These are phyloP conservation scores for Pachyrhizus erosus DNA, from an alignment of 306 rosid species.

Conservation along the genomic window DNA sequence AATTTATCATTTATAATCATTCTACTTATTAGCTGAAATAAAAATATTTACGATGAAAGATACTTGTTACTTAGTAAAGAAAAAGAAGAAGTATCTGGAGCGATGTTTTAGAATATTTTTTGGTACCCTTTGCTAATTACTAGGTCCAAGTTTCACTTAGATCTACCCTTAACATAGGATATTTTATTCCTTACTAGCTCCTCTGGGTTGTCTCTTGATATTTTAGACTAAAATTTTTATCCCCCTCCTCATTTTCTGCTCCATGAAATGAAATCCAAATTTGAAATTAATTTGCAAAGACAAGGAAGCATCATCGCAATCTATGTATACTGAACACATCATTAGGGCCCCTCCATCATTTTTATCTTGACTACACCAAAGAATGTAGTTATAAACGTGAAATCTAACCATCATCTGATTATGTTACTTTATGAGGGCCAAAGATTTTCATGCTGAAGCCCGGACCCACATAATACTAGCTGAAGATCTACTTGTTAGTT, in stretches of 20 bases:
- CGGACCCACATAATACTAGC: constrained; percentile 56
- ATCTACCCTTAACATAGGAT: constrained; percentile 17
- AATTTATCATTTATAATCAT: no score
- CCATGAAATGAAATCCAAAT: background rate
- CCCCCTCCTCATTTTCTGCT: background rate
- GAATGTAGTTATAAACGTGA: constrained; percentile 76
- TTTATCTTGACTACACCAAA: constrained; percentile 63
- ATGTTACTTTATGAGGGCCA: constrained; percentile 52
- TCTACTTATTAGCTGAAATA: no score
- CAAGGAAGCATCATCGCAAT: constrained; percentile 57
- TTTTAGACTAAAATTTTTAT: constrained; percentile 22
- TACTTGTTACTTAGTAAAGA: no score
- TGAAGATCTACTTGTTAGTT: background rate
- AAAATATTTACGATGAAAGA: no score
- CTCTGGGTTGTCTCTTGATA: background rate
- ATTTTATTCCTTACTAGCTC: constrained; percentile 53
- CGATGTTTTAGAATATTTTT: constrained; percentile 38
- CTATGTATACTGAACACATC: constrained; percentile 56
- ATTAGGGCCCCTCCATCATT: constrained; percentile 69
- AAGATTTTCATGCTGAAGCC: constrained; percentile 53
- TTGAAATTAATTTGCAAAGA: constrained; percentile 31
- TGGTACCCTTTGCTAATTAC: background rate
- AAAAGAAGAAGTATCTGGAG: constrained; percentile 19
- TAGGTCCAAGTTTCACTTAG: constrained; percentile 17
- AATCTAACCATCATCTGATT: constrained; percentile 72